A percentile compares a stretch with the other conserved stretches of the same genome.
phyloP scores from a whole-genome alignment of 1,284 basidiomycete species.

The Phylloboletellus chloephorus region DNA sequence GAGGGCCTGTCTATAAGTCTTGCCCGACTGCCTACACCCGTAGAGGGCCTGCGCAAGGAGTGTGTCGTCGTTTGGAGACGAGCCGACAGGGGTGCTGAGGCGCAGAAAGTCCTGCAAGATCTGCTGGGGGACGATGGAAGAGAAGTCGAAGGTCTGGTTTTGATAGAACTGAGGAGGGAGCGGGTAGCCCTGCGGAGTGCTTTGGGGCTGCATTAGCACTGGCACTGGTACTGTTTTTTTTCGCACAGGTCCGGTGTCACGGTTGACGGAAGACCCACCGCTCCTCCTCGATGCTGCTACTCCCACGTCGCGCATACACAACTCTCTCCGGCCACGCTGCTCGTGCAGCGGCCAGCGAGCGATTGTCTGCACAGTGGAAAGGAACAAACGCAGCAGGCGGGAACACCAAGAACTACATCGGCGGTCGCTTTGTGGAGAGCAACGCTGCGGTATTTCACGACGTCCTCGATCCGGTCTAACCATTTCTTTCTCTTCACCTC shows the following conservation, averaged over 20 bases:
- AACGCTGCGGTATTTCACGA: conserved; percentile 76
- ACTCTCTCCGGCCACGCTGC: conserved; percentile 47
- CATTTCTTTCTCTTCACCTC: background rate
- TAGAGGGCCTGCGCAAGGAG: conserved; percentile 43
- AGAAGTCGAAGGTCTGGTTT: conserved; percentile 21
- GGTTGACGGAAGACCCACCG: too few relatives aligned
- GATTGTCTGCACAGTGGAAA: conserved; percentile 75
- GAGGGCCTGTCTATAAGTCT: conserved; percentile 39
- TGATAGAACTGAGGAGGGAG: conserved; percentile 21
- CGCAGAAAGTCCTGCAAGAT: conserved; percentile 49
- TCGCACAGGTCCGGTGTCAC: too few relatives aligned
- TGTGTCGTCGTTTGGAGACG: conserved; percentile 45
- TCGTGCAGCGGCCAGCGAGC: conserved; percentile 55
- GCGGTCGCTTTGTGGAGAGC: conserved; percentile 83
- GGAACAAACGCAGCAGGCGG: conserved; percentile 81
- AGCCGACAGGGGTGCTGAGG: conserved; percentile 50
- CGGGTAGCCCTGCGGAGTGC: conserved; percentile 19
- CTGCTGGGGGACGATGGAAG: conserved; percentile 42
- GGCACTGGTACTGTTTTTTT: too few relatives aligned
- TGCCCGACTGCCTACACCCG: conserved; percentile 32
- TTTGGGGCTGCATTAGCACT: conserved; percentile 19
- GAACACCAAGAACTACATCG: conserved; percentile 86
- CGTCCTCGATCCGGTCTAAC: conserved; percentile 77
- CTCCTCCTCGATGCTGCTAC: too few relatives aligned
- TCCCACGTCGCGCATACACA: conserved; percentile 38